Evolutionary conservation across 345 rosid genomes (phyloP).

Genomic region (Nasturtium officinale): DNA sequence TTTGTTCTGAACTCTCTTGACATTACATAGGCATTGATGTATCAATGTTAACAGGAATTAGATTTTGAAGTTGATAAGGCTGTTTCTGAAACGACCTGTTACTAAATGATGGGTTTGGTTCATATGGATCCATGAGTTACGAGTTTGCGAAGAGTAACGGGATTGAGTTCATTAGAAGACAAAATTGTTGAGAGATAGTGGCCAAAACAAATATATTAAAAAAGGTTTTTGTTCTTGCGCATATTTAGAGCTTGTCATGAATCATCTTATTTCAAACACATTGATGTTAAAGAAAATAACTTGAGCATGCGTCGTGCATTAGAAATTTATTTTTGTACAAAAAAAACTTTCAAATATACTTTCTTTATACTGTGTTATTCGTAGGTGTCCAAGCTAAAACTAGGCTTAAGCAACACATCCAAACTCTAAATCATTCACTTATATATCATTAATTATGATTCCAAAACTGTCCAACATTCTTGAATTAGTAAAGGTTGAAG

Average conservation of each 20-base stretch:
- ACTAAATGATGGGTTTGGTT: too few relatives aligned
- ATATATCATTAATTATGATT: conserved; percentile 18
- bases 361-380: conserved; percentile 6
- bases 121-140: too few relatives aligned
- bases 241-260: neutral
- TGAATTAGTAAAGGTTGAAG: conserved; percentile 12
- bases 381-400: conserved; percentile 3
- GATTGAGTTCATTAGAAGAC: too few relatives aligned
- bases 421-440: conserved; percentile 13
- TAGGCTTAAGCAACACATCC: conserved; percentile 5
- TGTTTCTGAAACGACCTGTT: conserved; percentile 14
- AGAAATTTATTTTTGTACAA: conserved; percentile 4
- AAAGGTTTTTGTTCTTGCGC: neutral
- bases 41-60: conserved; percentile 1
- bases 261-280: neutral
- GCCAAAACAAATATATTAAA: neutral
- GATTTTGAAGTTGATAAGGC: neutral
- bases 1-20: conserved; percentile 60
- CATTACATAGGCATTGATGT: neutral
- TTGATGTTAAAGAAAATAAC: neutral
- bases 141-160: too few relatives aligned
- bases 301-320: neutral
- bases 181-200: too few relatives aligned
- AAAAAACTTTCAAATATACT: neutral
- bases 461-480: conserved; percentile 16